Percentiles rank a stretch among this genome's conserved stretches.
These are phyloP conservation scores for Platanthera zijinensis DNA, from an alignment of 106 monocot genomes.

Conservation along the genomic window DNA sequence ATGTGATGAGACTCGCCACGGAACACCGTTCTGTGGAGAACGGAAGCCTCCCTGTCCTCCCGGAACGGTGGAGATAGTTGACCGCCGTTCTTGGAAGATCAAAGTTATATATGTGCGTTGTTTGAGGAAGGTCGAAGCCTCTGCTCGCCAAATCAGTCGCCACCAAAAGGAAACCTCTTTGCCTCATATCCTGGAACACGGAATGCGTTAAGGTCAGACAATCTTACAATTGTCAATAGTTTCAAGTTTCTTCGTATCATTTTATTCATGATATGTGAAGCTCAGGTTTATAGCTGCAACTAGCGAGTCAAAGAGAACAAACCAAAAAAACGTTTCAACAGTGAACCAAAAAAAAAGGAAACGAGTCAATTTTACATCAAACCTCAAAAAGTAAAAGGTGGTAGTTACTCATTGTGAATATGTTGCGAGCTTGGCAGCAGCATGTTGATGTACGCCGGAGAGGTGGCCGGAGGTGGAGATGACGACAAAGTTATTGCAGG, in stretches of 20 bases:
- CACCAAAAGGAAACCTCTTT: conserved; percentile 62
- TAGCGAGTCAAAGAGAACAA: too few relatives aligned
- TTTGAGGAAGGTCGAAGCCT: conserved; percentile 88
- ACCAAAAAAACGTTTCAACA: too few relatives aligned
- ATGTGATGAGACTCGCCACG: conserved; percentile 61
- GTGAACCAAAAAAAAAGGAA: too few relatives aligned
- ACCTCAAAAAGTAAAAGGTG: too few relatives aligned
- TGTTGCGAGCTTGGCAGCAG: too few relatives aligned
- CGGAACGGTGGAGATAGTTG: conserved; percentile 85
- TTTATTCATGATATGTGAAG: background rate
- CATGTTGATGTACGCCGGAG: too few relatives aligned
- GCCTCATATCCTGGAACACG: conserved; percentile 46
- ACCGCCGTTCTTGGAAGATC: conserved; percentile 71
- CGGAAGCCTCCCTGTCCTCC: conserved; percentile 67
- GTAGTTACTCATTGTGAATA: too few relatives aligned
- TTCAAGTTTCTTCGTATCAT: background rate
- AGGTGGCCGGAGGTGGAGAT: too few relatives aligned
- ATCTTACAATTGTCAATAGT: background rate
- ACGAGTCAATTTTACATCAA: too few relatives aligned
- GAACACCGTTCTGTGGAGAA: conserved; percentile 53
- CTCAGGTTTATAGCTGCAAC: background rate
- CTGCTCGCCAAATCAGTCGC: conserved; percentile 88
- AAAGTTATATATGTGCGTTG: conserved; percentile 91
- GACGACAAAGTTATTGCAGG: too few relatives aligned
- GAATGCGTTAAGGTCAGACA: too few relatives aligned